These are phyloP conservation scores for Leishmania tropica DNA, from an alignment of 208 protist genomes.

Conservation along the genomic window DNA sequence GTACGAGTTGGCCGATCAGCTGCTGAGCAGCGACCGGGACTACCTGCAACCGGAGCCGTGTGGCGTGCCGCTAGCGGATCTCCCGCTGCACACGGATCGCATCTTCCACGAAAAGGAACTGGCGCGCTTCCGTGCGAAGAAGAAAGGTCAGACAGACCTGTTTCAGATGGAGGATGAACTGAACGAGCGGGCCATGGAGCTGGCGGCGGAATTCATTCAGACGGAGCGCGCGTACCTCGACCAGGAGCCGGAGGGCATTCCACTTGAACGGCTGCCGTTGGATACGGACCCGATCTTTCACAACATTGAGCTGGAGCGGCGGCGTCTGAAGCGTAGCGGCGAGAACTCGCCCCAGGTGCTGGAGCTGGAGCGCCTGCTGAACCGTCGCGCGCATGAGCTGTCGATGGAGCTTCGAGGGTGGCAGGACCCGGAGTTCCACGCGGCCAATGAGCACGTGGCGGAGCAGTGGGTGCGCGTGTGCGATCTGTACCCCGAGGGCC, in stretches of 20 bases:
- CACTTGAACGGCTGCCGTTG: constrained; percentile 61
- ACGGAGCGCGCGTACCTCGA: constrained; percentile 78
- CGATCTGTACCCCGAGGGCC: constrained; percentile 78
- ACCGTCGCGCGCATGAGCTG: constrained; percentile 60
- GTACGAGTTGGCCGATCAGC: constrained; percentile 53
- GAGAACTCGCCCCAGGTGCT: constrained; percentile 34
- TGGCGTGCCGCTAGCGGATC: constrained; percentile 66
- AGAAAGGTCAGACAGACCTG: constrained; percentile 29
- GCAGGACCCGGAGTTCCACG: constrained; percentile 86
- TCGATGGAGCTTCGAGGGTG: constrained; percentile 71
- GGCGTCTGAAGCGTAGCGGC: constrained; percentile 45
- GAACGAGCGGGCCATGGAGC: constrained; percentile 50
- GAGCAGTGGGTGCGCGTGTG: constrained; percentile 77
- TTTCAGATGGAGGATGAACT: constrained; percentile 49
- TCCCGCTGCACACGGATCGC: constrained; percentile 61
- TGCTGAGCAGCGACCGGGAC: constrained; percentile 59
- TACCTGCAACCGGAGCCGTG: constrained; percentile 69
- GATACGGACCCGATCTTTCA: constrained; percentile 71
- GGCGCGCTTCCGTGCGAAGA: constrained; percentile 32
- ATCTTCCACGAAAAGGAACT: constrained; percentile 65
- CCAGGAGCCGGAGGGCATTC: constrained; percentile 77
- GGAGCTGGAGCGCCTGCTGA: constrained; percentile 62
- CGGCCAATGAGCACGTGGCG: constrained; percentile 64
- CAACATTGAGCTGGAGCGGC: constrained; percentile 74
- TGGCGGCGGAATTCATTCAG: constrained; percentile 64